A percentile compares a stretch with the other conserved stretches of the same genome.
phyloP scores from a whole-genome alignment of 768 basidiomycete species.

The Cubamyces sp. region DNA sequence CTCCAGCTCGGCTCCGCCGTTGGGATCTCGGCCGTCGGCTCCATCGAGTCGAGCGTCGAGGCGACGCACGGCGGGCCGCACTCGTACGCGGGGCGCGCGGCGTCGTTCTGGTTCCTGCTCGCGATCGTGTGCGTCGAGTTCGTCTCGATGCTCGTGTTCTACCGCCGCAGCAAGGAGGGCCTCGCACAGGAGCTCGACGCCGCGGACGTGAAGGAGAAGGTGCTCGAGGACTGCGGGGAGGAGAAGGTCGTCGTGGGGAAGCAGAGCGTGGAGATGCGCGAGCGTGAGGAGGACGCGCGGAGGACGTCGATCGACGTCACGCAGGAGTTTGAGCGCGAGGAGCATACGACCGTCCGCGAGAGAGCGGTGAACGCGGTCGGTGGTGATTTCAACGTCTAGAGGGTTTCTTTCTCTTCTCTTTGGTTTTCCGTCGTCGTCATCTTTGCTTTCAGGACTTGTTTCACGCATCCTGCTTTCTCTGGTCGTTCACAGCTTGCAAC shows the following conservation, averaged over 20 bases:
- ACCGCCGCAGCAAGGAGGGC: slow-evolving; percentile 29
- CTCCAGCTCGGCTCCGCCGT: slow-evolving; percentile 57
- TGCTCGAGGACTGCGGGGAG: neutral
- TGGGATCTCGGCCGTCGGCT: slow-evolving; percentile 51
- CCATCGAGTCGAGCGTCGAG: slow-evolving; percentile 52
- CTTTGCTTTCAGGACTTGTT: neutral
- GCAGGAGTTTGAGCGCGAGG: neutral
- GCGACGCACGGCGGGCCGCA: slow-evolving; percentile 35
- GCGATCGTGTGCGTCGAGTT: slow-evolving; percentile 39
- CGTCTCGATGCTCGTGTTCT: slow-evolving; percentile 41
- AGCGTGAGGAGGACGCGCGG: neutral
- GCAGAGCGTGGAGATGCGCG: neutral
- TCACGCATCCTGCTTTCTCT: neutral
- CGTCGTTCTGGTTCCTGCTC: slow-evolving; percentile 41
- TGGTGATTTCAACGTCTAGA: slow-evolving; percentile 2
- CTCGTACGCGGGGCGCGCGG: slow-evolving; percentile 46
- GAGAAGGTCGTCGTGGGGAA: slow-evolving; percentile 10
- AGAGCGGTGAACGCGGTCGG: neutral
- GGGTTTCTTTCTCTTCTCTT: neutral
- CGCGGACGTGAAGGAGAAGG: slow-evolving; percentile 1
- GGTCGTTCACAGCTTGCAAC: neutral
- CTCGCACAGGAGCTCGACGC: slow-evolving; percentile 8
- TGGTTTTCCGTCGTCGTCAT: too few species aligned
- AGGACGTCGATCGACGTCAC: neutral
- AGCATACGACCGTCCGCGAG: slow-evolving; percentile 6